Conservation (phyloP, 352 stramenopile genomes). For the Phytophthora hybrid region DNA sequence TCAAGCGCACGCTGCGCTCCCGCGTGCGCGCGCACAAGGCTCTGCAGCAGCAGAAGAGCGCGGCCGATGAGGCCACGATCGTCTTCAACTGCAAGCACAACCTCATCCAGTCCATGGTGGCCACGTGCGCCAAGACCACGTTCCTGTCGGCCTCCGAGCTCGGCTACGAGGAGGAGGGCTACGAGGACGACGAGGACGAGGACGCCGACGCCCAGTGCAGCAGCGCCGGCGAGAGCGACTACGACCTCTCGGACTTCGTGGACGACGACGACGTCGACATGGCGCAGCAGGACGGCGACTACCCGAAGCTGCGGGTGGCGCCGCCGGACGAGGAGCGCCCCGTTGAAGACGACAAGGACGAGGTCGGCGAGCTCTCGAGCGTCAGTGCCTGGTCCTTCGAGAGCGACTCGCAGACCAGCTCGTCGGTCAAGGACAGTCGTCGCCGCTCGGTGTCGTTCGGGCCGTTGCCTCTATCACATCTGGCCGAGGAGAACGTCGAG, state of each 20-base stretch:
- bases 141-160: conserved; percentile 27
- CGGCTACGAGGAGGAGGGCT: conserved; percentile 41
- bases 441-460: conserved; percentile 45
- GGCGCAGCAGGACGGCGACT: conserved; percentile 11
- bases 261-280: conserved; percentile 40
- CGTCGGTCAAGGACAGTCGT: conserved; percentile 32
- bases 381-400: conserved; percentile 41
- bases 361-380: conserved; percentile 25
- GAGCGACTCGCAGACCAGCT: conserved; percentile 41
- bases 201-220: conserved; percentile 39
- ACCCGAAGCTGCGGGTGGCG: conserved; percentile 29
- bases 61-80: conserved; percentile 54
- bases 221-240: conserved; percentile 51
- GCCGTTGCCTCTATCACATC: conserved; percentile 23
- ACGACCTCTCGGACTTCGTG: conserved; percentile 44
- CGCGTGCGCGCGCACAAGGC: conserved; percentile 45
- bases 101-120: conserved; percentile 66
- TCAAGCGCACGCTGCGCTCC: conserved; percentile 54
- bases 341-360: conserved; percentile 26
- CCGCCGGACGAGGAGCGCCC: conserved; percentile 2
- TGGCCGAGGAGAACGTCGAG: conserved; percentile 28
- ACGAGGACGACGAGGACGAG: conserved; percentile 38
- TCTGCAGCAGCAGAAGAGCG: conserved; percentile 45
- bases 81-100: conserved; percentile 65
- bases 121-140: conserved; percentile 51